Conservation (phyloP, 1,284 basidiomycete species). For the Thecaphora frezii region DNA sequence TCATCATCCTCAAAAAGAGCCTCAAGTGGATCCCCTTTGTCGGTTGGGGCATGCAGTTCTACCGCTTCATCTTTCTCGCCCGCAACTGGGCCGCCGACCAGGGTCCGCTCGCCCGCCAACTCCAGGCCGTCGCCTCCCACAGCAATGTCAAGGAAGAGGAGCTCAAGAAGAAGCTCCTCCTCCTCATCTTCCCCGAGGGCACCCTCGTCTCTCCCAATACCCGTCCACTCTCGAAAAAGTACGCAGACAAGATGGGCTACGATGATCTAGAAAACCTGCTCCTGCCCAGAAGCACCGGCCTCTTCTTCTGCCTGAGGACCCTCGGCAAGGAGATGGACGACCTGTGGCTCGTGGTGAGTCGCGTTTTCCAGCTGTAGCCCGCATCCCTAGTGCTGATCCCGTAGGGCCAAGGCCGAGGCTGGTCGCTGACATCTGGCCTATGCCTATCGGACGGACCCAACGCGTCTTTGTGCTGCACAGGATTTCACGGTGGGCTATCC, state of each 20-base stretch:
- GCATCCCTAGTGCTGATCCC: too few species aligned
- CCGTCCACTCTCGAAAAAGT: constrained; percentile 41
- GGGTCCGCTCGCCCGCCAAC: constrained; percentile 28
- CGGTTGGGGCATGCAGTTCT: constrained; percentile 54
- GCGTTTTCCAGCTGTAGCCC: too few species aligned
- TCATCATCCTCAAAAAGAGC: constrained; percentile 46
- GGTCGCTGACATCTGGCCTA: too few species aligned
- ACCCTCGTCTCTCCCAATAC: constrained; percentile 46
- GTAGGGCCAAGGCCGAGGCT: too few species aligned
- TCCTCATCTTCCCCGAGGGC: constrained; percentile 54
- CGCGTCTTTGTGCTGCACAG: neutral
- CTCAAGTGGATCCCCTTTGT: constrained; percentile 50
- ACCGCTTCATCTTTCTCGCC: constrained; percentile 47
- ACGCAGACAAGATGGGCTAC: constrained; percentile 59
- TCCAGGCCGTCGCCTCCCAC: constrained; percentile 18
- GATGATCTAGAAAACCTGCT: constrained; percentile 76
- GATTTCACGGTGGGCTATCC: constrained; percentile 78
- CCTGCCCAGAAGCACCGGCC: constrained; percentile 85
- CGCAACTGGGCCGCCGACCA: constrained; percentile 45
- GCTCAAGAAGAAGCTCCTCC: constrained; percentile 26
- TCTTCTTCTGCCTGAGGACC: constrained; percentile 80
- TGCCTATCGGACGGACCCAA: too few species aligned
- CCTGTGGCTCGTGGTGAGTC: constrained; percentile 71
- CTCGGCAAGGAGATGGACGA: constrained; percentile 75
- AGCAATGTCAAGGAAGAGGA: constrained; percentile 7